phyloP scores from a whole-genome alignment of 2,329 filamentous ascomycete genomes.

The Cladosporium phlei region DNA sequence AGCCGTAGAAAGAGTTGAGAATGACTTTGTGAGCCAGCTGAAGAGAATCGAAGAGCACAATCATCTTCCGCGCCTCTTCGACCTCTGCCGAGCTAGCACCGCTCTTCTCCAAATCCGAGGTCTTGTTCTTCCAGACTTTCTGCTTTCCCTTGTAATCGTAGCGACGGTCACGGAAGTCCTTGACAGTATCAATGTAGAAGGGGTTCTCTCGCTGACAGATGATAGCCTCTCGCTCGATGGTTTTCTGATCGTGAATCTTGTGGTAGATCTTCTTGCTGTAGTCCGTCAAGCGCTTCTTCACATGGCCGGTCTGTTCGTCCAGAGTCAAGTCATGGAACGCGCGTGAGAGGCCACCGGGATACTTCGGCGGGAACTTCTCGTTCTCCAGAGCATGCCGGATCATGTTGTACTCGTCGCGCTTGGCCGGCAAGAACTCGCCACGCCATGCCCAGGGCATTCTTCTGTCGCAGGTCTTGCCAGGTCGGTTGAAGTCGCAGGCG shows the following conservation, averaged over 20 bases:
- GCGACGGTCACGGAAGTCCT: slow-evolving; percentile 90
- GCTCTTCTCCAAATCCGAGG: slow-evolving; percentile 74
- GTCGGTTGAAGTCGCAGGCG: slow-evolving; percentile 95
- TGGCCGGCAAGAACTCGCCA: slow-evolving; percentile 93
- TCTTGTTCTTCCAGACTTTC: slow-evolving; percentile 98
- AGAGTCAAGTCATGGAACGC: slow-evolving; percentile 74
- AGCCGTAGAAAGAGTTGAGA: slow-evolving; percentile 97
- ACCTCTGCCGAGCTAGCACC: slow-evolving; percentile 73
- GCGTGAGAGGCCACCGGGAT: slow-evolving; percentile 63
- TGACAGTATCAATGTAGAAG: slow-evolving; percentile 95
- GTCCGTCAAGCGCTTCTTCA: slow-evolving; percentile 82
- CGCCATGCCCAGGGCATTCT: slow-evolving; percentile 96
- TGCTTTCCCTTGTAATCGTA: slow-evolving; percentile 99
- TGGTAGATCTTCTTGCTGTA: slow-evolving; percentile 99
- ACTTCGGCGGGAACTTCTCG: slow-evolving; percentile 81
- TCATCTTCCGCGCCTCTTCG: slow-evolving; percentile 98
- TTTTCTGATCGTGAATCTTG: slow-evolving; percentile 94
- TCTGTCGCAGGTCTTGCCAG: slow-evolving; percentile 93
- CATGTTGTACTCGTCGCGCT: slow-evolving; percentile 99
- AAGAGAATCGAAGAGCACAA: slow-evolving; percentile 88
- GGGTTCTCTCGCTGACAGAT: slow-evolving; percentile 98
- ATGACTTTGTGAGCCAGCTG: slow-evolving; percentile 99
- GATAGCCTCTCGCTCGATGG: slow-evolving; percentile 89
- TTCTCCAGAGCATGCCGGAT: slow-evolving; percentile 87
- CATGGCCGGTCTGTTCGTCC: slow-evolving; percentile 75